Evolutionary conservation across 176 grass and related monocot species (phyloP).

Genomic region (Triticum monococcum): DNA sequence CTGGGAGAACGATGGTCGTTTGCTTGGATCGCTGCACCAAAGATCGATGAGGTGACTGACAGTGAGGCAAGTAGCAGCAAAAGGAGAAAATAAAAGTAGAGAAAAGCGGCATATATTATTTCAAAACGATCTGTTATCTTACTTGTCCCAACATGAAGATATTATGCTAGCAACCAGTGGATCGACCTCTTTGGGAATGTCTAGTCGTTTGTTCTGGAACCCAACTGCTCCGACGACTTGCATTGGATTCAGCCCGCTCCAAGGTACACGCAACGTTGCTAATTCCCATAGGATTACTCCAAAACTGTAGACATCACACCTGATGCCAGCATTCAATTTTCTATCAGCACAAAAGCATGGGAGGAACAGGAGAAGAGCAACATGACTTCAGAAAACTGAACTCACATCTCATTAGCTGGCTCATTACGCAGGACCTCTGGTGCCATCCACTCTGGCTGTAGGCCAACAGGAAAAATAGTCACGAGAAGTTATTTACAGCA

Average conservation of each 20-base stretch:
- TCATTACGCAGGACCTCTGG: slow-evolving; percentile 95
- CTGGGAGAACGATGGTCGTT: slow-evolving; percentile 85
- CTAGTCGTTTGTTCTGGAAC: slow-evolving; percentile 92
- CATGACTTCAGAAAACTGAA: slow-evolving; percentile 12
- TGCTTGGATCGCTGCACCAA: slow-evolving; percentile 72
- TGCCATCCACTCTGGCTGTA: slow-evolving; percentile 99
- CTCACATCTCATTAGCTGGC: slow-evolving; percentile 94
- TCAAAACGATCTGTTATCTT: slow-evolving; percentile 20
- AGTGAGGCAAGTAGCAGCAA: neutral
- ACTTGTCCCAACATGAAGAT: slow-evolving; percentile 94
- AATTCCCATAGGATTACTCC: slow-evolving; percentile 98
- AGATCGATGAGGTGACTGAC: neutral
- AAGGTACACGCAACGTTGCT: slow-evolving; percentile 84
- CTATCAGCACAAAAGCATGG: neutral
- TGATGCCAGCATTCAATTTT: slow-evolving; percentile 43
- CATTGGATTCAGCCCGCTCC: slow-evolving; percentile 96
- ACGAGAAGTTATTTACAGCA: neutral
- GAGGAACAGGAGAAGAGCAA: neutral
- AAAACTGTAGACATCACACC: slow-evolving; percentile 97
- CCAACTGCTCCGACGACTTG: slow-evolving; percentile 98
- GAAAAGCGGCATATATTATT: neutral
- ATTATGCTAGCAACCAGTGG: slow-evolving; percentile 82
- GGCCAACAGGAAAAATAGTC: slow-evolving; percentile 27
- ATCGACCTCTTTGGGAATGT: slow-evolving; percentile 76
- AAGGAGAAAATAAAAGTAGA: neutral